Base-by-base conservation (phyloP, 768 basidiomycete genomes). In the Suillus americanus region DNA sequence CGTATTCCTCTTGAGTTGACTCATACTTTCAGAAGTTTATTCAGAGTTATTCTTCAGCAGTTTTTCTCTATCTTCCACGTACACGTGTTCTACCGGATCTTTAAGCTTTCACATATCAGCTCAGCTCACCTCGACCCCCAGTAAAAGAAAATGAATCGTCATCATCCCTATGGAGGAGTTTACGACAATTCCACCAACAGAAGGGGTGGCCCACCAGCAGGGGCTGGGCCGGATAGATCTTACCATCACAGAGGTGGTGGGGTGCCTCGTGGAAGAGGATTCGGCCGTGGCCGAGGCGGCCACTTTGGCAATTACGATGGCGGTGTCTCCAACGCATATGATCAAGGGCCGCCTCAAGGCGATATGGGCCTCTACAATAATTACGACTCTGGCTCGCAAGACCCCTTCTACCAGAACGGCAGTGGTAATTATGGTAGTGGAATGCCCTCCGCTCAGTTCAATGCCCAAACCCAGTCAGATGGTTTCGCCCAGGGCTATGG, bases 111-210 rank as follows among this genome's bases (percentile, higher is more conserved):
- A 57, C 48, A 62, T 43, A 61, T 54, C 60, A 56, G 51, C 53
- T 55, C 40, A 37, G 37, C 14, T 62, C 23, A 38, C 20, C 37
- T 35, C 25, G 10, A 51, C 46, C 40, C 53, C 2, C 56, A 57
- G 56, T 57, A 57, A 57, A 57, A 57, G 73, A 74, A 74, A 75
- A 94, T 95, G 92, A 92, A 93, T 79, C 91, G 92, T 73, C 92
- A 94, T 79, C 91, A 94, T 85, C 93, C 93, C 30, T 95, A 95
- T 70, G 83, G 67, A 66, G 74, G 83, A 68, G 79, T 80, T 73
- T 89, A 86, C 82, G 91, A 91, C 66, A 79, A 80, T 62, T 77
- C 81, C 46, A 77, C 80, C 54, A 82, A 86, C 63, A 78, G 81
- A 71, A 86, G 91, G 74, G 89, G 89, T 56, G 89, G 88, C 64